phyloP scores from a whole-genome alignment of 2,329 filamentous ascomycete genomes.

The Aspergillus intermedius region DNA sequence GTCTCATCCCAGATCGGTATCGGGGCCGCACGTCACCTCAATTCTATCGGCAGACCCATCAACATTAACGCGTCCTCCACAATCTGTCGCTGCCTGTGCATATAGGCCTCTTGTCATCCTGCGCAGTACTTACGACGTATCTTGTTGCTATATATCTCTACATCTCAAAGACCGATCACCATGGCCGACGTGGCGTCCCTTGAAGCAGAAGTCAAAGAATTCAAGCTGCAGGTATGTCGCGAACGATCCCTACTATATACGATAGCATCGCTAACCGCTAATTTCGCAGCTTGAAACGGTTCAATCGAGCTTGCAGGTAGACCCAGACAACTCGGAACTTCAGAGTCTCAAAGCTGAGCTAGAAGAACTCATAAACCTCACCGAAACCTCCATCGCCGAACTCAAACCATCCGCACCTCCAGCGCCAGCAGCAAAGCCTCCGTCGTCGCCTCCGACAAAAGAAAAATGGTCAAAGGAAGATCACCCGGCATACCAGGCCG shows the following conservation, averaged over 20 bases:
- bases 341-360: slow-evolving; percentile 72
- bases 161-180: slow-evolving; percentile 4
- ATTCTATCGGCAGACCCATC: too few relatives aligned
- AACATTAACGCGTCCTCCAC: too few relatives aligned
- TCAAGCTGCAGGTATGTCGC: slow-evolving; percentile 49
- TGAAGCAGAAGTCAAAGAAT: slow-evolving; percentile 52
- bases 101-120: too few relatives aligned
- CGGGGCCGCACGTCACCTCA: too few relatives aligned
- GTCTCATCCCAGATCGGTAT: too few relatives aligned
- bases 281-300: slow-evolving; percentile 67
- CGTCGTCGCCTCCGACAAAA: slow-evolving; percentile 50
- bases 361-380: slow-evolving; percentile 70
- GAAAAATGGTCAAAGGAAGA: slow-evolving; percentile 77
- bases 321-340: slow-evolving; percentile 73
- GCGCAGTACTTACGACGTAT: too few relatives aligned
- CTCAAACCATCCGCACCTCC: slow-evolving; percentile 58
- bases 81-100: too few relatives aligned
- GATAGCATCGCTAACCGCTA: slow-evolving; percentile 5
- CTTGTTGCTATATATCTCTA: not conserved
- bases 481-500: slow-evolving; percentile 68
- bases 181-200: slow-evolving; percentile 41
- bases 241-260: not conserved
- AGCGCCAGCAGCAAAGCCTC: slow-evolving; percentile 41
- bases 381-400: slow-evolving; percentile 75
- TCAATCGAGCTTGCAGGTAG: slow-evolving; percentile 66